Evolutionary conservation across 345 rosid genomes (phyloP), one percentile per base, ranked within the genome.

Genomic region (Angophora floribunda): DNA sequence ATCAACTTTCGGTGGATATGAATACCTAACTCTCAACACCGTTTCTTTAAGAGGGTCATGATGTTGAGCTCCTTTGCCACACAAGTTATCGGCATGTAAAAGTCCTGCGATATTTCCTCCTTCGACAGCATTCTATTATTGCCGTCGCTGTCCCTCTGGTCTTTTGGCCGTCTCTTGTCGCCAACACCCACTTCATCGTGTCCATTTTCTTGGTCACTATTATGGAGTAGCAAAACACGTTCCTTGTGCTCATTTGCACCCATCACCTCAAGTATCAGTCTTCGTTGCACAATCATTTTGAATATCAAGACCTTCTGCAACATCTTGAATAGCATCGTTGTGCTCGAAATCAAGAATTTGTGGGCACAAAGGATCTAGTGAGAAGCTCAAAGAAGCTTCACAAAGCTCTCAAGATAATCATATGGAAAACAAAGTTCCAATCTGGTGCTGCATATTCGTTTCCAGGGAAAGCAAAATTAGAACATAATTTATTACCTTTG

Each of bases 1-100:
- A 93, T 95, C 87, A 96, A 94, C 90, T 95, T 95, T 90, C 95
- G 70, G 41, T 94, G 97, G 49, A 98, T 79, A 90, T 90, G 91
- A 17, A 96, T 91, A 19, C 93, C 94, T 4, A 95, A 92, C 86
- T 96, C 97, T 49, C 99, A 91, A 91, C 98, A 96, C 79, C 97
- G 92, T 82, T 93, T 95, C 91, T 96, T 96, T 91, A 96, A 75
- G 9, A 94, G 93, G 0, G 99, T 96, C 12, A 95, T 98, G 4
- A 96, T 94, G 4, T 94, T 95, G 36, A 96, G 90, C 84, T 95
- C 96, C 88, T 92, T 95, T 0, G 98, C 99, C 0, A 98, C 98
- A 89, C 85, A 88, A 9, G 92, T 91, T 41, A 95, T 95, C 0
- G 99, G 99, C 70, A 92, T 70, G 65, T 93, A 90, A 22, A 96